Conservation (phyloP, 768 basidiomycete genomes). For the Suillus brevipes region DNA sequence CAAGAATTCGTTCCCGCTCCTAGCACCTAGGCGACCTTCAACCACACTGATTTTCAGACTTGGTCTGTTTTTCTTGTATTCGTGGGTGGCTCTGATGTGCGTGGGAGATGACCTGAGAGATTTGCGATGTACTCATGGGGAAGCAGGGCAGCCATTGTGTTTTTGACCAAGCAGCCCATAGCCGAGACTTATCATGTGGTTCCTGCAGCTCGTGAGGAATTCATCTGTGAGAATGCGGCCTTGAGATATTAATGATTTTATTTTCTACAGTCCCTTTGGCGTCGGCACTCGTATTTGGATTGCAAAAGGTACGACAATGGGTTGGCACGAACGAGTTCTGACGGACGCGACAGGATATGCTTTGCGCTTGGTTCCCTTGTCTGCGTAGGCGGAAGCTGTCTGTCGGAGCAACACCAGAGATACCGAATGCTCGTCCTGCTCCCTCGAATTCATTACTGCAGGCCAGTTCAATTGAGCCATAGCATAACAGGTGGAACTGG, state of each 20-base stretch:
- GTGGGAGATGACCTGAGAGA: constrained; percentile 13
- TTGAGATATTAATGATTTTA: constrained; percentile 12
- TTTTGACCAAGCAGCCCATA: constrained; percentile 29
- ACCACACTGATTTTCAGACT: constrained; percentile 40
- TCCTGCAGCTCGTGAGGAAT: constrained; percentile 47
- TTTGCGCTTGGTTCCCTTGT: constrained; percentile 33
- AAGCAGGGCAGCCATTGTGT: constrained; percentile 39
- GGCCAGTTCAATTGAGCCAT: neutral
- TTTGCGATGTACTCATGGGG: constrained; percentile 4
- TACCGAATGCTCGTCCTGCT: constrained; percentile 27
- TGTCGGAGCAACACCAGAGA: constrained; percentile 13
- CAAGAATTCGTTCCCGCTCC: constrained; percentile 43
- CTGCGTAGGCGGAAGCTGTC: constrained; percentile 14
- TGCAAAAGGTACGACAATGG: constrained; percentile 42
- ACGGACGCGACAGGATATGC: constrained; percentile 36
- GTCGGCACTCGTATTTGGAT: constrained; percentile 49
- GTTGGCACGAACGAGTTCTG: constrained; percentile 3
- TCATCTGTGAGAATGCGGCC: neutral
- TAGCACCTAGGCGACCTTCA: constrained; percentile 34
- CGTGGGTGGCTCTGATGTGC: constrained; percentile 44
- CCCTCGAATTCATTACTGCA: neutral
- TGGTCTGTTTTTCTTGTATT: constrained; percentile 46
- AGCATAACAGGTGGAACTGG: neutral
- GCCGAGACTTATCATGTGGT: constrained; percentile 45
- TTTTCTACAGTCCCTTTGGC: constrained; percentile 46